Conservation (phyloP, 2,329 filamentous ascomycete species). For the Pleoardoris graminearum region DNA sequence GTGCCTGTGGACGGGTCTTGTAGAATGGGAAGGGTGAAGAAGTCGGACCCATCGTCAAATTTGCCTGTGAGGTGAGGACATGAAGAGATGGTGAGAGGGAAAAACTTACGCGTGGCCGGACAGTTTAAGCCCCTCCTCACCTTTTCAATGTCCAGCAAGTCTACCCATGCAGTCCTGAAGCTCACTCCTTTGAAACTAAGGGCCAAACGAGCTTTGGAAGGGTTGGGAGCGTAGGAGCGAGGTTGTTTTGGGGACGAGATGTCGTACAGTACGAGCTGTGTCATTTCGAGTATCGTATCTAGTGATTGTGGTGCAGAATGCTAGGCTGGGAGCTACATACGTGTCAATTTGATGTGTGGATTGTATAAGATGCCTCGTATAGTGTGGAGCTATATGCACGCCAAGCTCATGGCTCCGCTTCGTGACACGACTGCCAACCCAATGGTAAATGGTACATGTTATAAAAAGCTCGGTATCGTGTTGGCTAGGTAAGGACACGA, state of each 20-base stretch:
- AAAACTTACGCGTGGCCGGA: slow-evolving; percentile 54
- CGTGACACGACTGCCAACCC: neutral
- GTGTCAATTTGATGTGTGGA: no score
- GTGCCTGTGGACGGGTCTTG: slow-evolving; percentile 49
- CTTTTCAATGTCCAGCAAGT: slow-evolving; percentile 56
- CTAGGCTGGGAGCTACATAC: no score
- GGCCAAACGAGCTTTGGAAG: slow-evolving; percentile 56
- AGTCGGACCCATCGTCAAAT: slow-evolving; percentile 60
- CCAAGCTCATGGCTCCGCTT: neutral
- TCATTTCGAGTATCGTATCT: no score
- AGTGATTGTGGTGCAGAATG: no score
- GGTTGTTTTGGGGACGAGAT: slow-evolving; percentile 48
- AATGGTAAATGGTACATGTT: neutral
- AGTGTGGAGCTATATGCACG: neutral
- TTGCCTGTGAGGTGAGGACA: neutral
- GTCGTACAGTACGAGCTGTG: slow-evolving; percentile 49
- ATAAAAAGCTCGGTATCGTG: neutral
- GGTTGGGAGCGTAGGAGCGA: slow-evolving; percentile 54
- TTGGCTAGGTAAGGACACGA: neutral
- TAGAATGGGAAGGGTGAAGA: slow-evolving; percentile 63
- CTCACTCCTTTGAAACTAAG: slow-evolving; percentile 55
- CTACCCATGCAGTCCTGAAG: slow-evolving; percentile 58
- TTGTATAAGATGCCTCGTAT: neutral
- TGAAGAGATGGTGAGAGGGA: neutral
- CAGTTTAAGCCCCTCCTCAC: slow-evolving; percentile 54